Percentiles rank a stretch among this genome's conserved stretches.
These are phyloP conservation scores for Fagus crenata DNA, from an alignment of 306 rosid genomes.

Conservation along the genomic window DNA sequence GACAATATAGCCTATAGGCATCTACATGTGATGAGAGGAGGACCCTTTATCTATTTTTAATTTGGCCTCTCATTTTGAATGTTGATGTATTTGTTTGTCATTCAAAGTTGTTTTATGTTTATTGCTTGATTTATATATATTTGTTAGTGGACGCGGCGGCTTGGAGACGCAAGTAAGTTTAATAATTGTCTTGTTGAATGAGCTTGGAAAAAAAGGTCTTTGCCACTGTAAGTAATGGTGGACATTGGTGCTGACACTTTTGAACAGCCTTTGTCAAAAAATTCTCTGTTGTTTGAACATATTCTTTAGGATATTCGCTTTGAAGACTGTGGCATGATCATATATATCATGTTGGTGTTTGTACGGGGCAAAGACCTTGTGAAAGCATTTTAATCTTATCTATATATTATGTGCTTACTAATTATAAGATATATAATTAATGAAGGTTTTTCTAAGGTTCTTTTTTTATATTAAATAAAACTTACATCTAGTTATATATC, in stretches of 20 bases:
- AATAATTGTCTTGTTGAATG: neutral
- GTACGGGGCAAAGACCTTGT: too few relatives aligned
- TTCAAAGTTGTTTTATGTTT: neutral
- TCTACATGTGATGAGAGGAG: neutral
- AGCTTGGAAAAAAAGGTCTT: neutral
- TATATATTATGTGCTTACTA: too few relatives aligned
- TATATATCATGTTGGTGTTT: too few relatives aligned
- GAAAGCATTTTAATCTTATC: too few relatives aligned
- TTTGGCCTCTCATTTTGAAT: neutral
- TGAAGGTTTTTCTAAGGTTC: too few relatives aligned
- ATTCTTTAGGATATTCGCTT: conserved; percentile 31
- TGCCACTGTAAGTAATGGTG: conserved; percentile 11
- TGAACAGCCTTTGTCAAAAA: neutral
- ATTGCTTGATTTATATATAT: neutral
- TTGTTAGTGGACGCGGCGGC: conserved; percentile 31
- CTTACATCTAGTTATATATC: too few relatives aligned
- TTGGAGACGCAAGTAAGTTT: conserved; percentile 18
- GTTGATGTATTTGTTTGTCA: neutral
- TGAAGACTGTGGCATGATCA: neutral
- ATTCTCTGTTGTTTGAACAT: conserved; percentile 1
- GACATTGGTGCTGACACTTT: conserved; percentile 11
- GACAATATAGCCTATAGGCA: neutral
- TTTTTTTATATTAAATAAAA: too few relatives aligned
- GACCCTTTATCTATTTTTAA: neutral
- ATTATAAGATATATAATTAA: too few relatives aligned